phyloP scores from a whole-genome alignment of 2,329 filamentous ascomycete genomes.

The Chaetomiaceae sp. region DNA sequence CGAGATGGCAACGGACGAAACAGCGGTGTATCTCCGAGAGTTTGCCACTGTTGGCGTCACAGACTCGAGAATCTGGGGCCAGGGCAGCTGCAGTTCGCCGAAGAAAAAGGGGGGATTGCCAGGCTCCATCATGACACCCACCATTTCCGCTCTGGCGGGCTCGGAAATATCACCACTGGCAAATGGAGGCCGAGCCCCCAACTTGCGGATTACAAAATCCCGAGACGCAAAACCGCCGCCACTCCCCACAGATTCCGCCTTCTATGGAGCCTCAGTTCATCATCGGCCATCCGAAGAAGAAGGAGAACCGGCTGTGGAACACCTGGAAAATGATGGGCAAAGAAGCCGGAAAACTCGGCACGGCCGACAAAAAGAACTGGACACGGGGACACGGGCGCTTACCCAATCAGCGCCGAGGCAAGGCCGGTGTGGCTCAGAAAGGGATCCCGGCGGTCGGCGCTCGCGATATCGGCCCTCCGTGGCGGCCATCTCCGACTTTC shows the following conservation, averaged over 20 bases:
- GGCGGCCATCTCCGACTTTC: no score
- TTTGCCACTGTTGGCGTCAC: conserved; percentile 6
- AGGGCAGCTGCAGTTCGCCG: no score
- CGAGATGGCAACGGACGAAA: neutral
- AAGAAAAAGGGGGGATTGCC: neutral
- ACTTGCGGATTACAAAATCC: neutral
- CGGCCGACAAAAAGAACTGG: neutral
- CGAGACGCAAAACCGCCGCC: neutral
- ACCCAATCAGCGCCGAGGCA: neutral
- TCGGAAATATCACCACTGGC: neutral
- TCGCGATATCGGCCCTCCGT: neutral
- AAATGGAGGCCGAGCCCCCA: no score
- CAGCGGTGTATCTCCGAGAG: neutral
- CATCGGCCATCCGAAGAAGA: no score
- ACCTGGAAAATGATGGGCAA: neutral
- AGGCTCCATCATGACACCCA: neutral
- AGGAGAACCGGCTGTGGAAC: neutral
- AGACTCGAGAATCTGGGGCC: no score
- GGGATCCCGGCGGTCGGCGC: neutral
- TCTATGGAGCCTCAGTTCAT: no score
- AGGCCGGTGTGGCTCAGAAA: neutral
- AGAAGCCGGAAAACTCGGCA: conserved; percentile 13
- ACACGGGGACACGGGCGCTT: neutral
- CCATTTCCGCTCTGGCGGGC: neutral
- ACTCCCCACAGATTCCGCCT: no score